A percentile compares a stretch with the other conserved stretches of the same genome.
phyloP scores from a whole-genome alignment of 257 asterid genomes.

The Jasminum sambac region DNA sequence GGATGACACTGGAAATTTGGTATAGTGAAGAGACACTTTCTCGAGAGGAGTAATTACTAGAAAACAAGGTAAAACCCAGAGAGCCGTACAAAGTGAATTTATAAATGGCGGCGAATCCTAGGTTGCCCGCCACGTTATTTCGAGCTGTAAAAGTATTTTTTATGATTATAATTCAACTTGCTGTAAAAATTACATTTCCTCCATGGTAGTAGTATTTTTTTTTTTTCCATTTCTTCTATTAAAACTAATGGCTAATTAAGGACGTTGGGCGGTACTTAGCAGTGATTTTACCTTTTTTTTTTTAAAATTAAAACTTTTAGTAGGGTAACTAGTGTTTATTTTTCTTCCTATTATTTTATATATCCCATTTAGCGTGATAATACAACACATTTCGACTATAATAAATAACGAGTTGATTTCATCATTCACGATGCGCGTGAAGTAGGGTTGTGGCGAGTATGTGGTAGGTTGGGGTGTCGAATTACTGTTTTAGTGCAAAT shows the following conservation, averaged over 20 bases:
- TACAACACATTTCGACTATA: no score
- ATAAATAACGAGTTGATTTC: no score
- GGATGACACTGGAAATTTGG: not conserved
- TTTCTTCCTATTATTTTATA: no score
- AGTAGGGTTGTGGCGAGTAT: no score
- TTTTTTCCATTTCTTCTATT: not conserved
- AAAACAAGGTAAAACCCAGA: slow-evolving; percentile 52
- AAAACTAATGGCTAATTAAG: not conserved
- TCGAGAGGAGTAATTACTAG: slow-evolving; percentile 42
- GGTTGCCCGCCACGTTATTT: slow-evolving; percentile 76
- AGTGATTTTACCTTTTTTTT: no score
- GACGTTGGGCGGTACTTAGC: no score
- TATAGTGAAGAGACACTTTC: slow-evolving; percentile 28
- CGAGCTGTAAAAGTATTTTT: slow-evolving; percentile 48
- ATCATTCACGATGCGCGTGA: no score
- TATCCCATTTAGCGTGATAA: no score
- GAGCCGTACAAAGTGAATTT: slow-evolving; percentile 49
- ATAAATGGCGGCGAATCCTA: slow-evolving; percentile 60
- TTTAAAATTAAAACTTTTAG: no score
- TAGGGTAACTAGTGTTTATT: no score
- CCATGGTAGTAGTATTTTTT: not conserved
- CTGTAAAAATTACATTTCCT: not conserved
- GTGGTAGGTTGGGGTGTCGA: no score
- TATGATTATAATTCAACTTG: not conserved
- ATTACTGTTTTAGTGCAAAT: no score